These are phyloP conservation scores for Teratosphaeria zuluensis DNA, from an alignment of 2,329 filamentous ascomycete species.

Conservation along the genomic window DNA sequence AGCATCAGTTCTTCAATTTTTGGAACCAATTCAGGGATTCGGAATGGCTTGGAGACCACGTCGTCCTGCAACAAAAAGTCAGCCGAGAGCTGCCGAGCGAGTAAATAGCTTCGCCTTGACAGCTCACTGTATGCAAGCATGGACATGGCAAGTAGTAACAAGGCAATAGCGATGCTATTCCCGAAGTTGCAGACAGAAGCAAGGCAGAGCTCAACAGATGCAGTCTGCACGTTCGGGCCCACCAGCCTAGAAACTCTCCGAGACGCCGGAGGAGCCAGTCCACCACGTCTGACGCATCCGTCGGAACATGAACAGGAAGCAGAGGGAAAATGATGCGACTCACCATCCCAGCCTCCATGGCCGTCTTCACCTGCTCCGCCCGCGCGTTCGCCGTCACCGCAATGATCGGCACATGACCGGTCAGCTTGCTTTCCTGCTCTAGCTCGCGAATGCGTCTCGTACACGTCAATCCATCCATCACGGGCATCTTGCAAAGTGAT, in stretches of 20 bases:
- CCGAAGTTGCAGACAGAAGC: too few relatives aligned
- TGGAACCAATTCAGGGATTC: constrained; percentile 40
- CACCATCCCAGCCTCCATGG: constrained; percentile 61
- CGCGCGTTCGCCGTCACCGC: constrained; percentile 77
- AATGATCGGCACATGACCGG: constrained; percentile 63
- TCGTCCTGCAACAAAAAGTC: constrained; percentile 31
- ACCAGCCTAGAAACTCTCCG: too few relatives aligned
- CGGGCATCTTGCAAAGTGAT: constrained; percentile 47
- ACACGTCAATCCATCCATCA: constrained; percentile 73
- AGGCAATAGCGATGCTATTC: too few relatives aligned
- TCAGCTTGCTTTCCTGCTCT: constrained; percentile 52
- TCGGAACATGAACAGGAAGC: neutral
- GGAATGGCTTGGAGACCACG: constrained; percentile 42
- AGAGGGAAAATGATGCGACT: constrained; percentile 6
- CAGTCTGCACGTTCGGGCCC: too few relatives aligned
- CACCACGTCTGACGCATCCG: too few relatives aligned
- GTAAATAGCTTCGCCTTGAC: neutral
- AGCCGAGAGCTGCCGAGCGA: neutral
- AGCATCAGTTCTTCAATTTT: constrained; percentile 40
- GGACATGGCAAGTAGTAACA: neutral
- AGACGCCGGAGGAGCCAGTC: too few relatives aligned
- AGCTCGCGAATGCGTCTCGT: constrained; percentile 59
- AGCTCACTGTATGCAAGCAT: neutral
- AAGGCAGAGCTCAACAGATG: too few relatives aligned
- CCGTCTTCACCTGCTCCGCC: constrained; percentile 61